These are phyloP conservation scores for Coleophoma eucalyptorum DNA, from an alignment of 2,329 filamentous ascomycete genomes.

Conservation along the genomic window DNA sequence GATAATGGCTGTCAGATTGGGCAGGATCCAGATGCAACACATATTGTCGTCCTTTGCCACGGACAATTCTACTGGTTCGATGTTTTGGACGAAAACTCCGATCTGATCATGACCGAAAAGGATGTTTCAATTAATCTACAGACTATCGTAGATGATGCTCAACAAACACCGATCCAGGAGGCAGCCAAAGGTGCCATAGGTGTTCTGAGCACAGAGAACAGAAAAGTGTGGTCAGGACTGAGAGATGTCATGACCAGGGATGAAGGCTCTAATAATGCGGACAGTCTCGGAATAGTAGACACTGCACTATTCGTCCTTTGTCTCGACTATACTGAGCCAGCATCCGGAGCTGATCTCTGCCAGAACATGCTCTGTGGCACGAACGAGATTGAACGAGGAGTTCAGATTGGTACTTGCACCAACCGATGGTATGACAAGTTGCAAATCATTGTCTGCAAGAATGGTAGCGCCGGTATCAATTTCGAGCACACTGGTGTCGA, in stretches of 20 bases:
- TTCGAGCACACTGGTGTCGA: conserved; percentile 98
- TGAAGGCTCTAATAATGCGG: conserved; percentile 87
- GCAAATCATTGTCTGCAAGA: conserved; percentile 98
- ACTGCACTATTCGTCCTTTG: conserved; percentile 90
- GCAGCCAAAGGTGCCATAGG: conserved; percentile 93
- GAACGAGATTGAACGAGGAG: conserved; percentile 83
- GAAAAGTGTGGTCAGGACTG: conserved; percentile 91
- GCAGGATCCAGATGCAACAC: conserved; percentile 88
- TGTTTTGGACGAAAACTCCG: conserved; percentile 88
- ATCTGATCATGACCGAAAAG: conserved; percentile 95
- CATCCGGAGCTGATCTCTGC: conserved; percentile 78
- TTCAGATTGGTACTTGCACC: conserved; percentile 95
- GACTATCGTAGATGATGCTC: conserved; percentile 87
- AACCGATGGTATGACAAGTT: conserved; percentile 99
- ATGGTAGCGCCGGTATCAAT: conserved; percentile 97
- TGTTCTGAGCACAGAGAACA: conserved; percentile 92
- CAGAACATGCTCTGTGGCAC: conserved; percentile 98
- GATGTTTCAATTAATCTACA: conserved; percentile 89
- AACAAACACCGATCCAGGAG: conserved; percentile 85
- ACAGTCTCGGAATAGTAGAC: conserved; percentile 93
- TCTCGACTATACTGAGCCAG: conserved; percentile 86
- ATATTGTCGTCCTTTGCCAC: conserved; percentile 88
- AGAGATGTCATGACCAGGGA: conserved; percentile 85
- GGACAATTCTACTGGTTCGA: conserved; percentile 99
- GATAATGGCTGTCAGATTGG: conserved; percentile 94